Percentiles rank a stretch among this genome's conserved stretches.
Evolutionary conservation across 1,139 yeast genomes (phyloP).

Genomic region (Yamadazyma taylorii): DNA sequence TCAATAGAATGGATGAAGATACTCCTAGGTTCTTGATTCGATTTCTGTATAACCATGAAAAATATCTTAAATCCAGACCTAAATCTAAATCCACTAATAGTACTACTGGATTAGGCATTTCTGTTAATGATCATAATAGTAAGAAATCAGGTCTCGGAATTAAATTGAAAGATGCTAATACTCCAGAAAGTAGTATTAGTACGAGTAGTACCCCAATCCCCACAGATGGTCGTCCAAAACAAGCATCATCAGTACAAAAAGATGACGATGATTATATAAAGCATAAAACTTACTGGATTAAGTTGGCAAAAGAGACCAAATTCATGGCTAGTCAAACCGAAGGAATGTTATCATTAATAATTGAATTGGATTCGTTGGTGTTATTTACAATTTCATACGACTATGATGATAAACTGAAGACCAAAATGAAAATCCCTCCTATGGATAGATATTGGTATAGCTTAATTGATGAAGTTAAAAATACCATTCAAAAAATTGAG

Average conservation of each 20-base stretch:
- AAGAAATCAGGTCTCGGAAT: slow-evolving; percentile 1
- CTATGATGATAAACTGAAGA: slow-evolving; percentile 35
- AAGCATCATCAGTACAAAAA: background rate
- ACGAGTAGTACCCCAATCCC: background rate
- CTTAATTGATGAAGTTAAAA: slow-evolving; percentile 27
- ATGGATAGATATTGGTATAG: slow-evolving; percentile 39
- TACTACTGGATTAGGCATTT: slow-evolving; percentile 29
- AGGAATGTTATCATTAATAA: slow-evolving; percentile 24
- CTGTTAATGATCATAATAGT: slow-evolving; percentile 1
- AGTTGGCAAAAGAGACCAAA: slow-evolving; percentile 28
- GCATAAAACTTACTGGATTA: slow-evolving; percentile 32
- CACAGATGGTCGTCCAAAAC: too few species aligned
- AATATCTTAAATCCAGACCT: background rate
- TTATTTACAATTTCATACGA: slow-evolving; percentile 32
- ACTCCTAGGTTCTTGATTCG: slow-evolving; percentile 12
- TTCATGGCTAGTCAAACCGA: slow-evolving; percentile 25
- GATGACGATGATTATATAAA: slow-evolving; percentile 7
- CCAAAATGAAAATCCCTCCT: slow-evolving; percentile 24
- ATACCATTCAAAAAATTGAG: slow-evolving; percentile 24
- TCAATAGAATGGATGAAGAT: slow-evolving; percentile 27
- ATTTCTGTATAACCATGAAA: slow-evolving; percentile 8
- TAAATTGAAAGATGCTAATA: too few species aligned
- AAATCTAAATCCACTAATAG: too few species aligned
- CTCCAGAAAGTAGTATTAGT: too few species aligned
- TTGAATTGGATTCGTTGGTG: slow-evolving; percentile 35